Evolutionary conservation across 148 eudicot genomes (phyloP).

Genomic region (Rhododendron griersonianum): DNA sequence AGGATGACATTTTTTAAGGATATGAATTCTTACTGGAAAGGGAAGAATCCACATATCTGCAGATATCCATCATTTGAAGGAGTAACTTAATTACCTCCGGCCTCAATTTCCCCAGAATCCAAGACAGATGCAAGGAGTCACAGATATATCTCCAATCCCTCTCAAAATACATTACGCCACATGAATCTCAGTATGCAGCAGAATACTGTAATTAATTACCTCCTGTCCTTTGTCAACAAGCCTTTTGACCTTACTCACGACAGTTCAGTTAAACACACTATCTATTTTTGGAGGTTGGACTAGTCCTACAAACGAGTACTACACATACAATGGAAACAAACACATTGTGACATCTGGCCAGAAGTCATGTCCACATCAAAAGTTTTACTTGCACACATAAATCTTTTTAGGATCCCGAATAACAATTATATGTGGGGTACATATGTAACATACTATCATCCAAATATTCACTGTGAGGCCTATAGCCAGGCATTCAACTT

Average conservation of each 20-base stretch:
- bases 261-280: neutral
- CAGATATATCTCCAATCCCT: neutral
- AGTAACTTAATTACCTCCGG: neutral
- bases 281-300: neutral
- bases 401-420: neutral
- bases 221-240: neutral
- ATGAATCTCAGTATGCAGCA: neutral
- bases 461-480: neutral
- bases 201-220: neutral
- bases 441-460: neutral
- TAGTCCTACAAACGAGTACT: neutral
- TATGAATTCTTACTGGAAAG: slow-evolving; percentile 21
- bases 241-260: neutral
- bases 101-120: slow-evolving; percentile 10
- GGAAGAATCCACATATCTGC: slow-evolving; percentile 21
- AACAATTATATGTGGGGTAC: neutral
- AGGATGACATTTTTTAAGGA: neutral
- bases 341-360: neutral
- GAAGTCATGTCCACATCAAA: neutral
- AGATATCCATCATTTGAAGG: slow-evolving; percentile 16
- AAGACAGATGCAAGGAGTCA: slow-evolving; percentile 12
- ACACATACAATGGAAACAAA: neutral
- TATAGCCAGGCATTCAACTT: neutral
- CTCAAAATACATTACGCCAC: slow-evolving; percentile 1
- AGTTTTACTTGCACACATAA: neutral